A percentile compares a stretch with the other conserved stretches of the same genome.
These are phyloP conservation scores for Artomyces pyxidatus DNA, from an alignment of 768 basidiomycete genomes.

Conservation along the genomic window DNA sequence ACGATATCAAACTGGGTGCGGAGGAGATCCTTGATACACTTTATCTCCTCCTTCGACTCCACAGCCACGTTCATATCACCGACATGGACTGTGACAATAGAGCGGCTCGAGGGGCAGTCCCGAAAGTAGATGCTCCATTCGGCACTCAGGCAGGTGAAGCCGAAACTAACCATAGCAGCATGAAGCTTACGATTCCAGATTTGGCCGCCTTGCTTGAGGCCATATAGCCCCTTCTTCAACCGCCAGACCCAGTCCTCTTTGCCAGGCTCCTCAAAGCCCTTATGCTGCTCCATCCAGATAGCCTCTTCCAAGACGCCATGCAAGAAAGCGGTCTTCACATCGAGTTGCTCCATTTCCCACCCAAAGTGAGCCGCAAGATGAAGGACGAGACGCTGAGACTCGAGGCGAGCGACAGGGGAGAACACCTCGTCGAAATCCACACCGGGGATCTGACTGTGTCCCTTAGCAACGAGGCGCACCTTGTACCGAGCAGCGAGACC, in stretches of 20 bases:
- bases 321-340: conserved; percentile 34
- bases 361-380: conserved; percentile 26
- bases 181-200: conserved; percentile 27
- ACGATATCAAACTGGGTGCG: conserved; percentile 20
- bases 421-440: conserved; percentile 34
- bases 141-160: not conserved
- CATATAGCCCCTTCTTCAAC: conserved; percentile 24
- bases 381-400: conserved; percentile 29
- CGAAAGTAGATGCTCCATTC: conserved; percentile 3
- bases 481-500: conserved; percentile 26
- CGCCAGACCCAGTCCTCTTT: conserved; percentile 1
- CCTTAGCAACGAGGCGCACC: conserved; percentile 33
- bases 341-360: conserved; percentile 32
- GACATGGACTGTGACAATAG: conserved; percentile 11
- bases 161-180: not conserved
- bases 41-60: conserved; percentile 7
- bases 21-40: conserved; percentile 19
- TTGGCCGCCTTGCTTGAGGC: conserved; percentile 28
- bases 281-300: conserved; percentile 28
- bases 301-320: conserved; percentile 26
- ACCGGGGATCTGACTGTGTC: conserved; percentile 33
- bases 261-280: conserved; percentile 18
- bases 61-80: conserved; percentile 26
- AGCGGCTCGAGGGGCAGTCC: not conserved
- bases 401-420: conserved; percentile 32